phyloP scores from a whole-genome alignment of 1,284 basidiomycete species.

The Retiboletus flavoniger region DNA sequence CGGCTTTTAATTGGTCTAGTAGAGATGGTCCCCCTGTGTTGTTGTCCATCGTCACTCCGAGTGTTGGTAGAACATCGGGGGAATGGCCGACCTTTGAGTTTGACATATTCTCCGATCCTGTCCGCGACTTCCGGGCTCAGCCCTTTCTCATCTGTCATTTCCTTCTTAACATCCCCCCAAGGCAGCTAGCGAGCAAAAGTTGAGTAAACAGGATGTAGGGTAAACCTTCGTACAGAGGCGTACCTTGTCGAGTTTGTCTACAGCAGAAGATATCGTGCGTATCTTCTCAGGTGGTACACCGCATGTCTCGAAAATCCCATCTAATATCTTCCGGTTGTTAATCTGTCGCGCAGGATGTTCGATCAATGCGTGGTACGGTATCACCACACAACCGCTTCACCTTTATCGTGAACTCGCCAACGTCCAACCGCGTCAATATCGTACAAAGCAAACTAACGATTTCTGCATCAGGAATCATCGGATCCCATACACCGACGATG shows the following conservation, averaged over 20 bases:
- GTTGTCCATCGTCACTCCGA: slow-evolving; percentile 1
- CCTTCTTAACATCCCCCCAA: slow-evolving; percentile 91
- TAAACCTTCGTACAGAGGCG: slow-evolving; percentile 5
- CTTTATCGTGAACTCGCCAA: slow-evolving; percentile 95
- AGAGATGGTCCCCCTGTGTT: slow-evolving; percentile 73
- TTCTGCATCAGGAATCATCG: slow-evolving; percentile 98
- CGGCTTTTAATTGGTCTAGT: slow-evolving; percentile 71
- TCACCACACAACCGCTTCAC: slow-evolving; percentile 39
- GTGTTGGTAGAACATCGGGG: neutral
- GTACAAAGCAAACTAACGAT: slow-evolving; percentile 83
- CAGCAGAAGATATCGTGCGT: slow-evolving; percentile 92
- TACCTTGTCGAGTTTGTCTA: slow-evolving; percentile 98
- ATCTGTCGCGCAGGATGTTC: slow-evolving; percentile 47
- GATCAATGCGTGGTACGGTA: neutral
- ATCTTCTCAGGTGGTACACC: slow-evolving; percentile 93
- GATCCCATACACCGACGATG: slow-evolving; percentile 90
- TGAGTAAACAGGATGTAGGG: neutral
- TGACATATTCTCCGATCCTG: slow-evolving; percentile 96
- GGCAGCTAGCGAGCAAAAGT: slow-evolving; percentile 51
- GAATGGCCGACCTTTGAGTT: slow-evolving; percentile 72
- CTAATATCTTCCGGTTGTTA: slow-evolving; percentile 96
- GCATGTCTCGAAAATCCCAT: slow-evolving; percentile 96
- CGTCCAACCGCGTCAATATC: slow-evolving; percentile 79
- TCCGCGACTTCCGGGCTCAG: slow-evolving; percentile 85
- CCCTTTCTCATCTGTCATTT: slow-evolving; percentile 97